phyloP scores from a whole-genome alignment of 352 stramenopile genomes.

The Phytophthora rubi region DNA sequence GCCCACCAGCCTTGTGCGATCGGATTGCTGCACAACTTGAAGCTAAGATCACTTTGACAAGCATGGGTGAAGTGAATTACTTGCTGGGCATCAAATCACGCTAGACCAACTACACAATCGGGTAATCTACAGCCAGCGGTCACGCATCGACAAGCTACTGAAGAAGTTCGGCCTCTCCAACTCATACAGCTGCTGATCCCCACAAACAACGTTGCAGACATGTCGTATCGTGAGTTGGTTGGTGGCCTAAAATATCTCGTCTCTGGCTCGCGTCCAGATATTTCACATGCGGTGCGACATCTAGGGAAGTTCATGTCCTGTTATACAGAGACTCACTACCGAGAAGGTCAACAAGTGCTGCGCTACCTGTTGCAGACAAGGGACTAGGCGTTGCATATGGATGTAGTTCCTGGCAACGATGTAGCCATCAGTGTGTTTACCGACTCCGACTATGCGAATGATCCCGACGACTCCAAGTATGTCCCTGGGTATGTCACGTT shows the following conservation, averaged over 20 bases:
- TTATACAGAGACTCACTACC: conserved; percentile 5
- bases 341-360: conserved; percentile 1
- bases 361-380: background rate
- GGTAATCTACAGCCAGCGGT: too few species aligned
- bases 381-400: too few species aligned
- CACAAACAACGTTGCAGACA: background rate
- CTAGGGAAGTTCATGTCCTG: conserved; percentile 8
- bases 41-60: too few species aligned
- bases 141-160: too few species aligned
- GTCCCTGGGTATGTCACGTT: conserved; percentile 23
- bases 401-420: too few species aligned
- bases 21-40: too few species aligned
- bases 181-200: too few species aligned
- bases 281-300: conserved; percentile 11
- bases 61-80: too few species aligned
- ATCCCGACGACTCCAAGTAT: background rate
- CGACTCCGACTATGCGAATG: conserved; percentile 5
- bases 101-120: too few species aligned
- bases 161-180: too few species aligned
- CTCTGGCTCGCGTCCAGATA: background rate
- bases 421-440: conserved; percentile 10
- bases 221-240: background rate
- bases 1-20: too few species aligned
- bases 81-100: too few species aligned
- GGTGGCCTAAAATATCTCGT: conserved; percentile 5